Base-by-base conservation (phyloP, 116 monocot species). In the Trichopus zeylanicus region DNA sequence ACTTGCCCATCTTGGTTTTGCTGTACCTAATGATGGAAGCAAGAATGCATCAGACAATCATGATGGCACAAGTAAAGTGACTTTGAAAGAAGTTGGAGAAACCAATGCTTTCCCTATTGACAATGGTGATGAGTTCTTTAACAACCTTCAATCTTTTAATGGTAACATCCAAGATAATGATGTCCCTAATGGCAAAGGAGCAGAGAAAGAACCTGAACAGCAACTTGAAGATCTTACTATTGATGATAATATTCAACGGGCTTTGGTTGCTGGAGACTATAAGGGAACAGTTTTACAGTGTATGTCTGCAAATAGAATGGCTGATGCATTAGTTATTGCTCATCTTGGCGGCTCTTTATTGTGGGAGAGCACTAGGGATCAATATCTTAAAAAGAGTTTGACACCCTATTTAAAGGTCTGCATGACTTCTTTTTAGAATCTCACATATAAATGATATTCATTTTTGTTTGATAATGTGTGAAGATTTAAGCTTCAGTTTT, bases 241-340 rank as follows among this genome's bases (percentile, higher is more conserved):
- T 66, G 99, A 99, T 68, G 88, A 85, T 55, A 78, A 66, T 55
- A 79, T 99, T 49, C 85, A 88, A 68, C 82, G 69, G 65, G 88
- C 99, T 62, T 60, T 91, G 53, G 72, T 99, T 48, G 82, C 92
- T 57, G 92, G 99, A 46, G 99, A 99, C 63, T 99, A 92, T 54
- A 99, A 92, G 63, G 83, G 49, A 52, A 92, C 99, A 26, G 99
- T 92, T 62, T 66, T 47, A 16, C 78, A 78, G 24, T 99, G 99
- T 53, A 59, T 86, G 42, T 65, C 70, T 51, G 78, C 92, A 22
- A 92, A 88, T 49, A 82, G 79, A 79, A 72, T 99, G 83, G 86
- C 99, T 67, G 99, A 99, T 92, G 92, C 99, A 63, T 56, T 99
- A 34, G 92, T 99, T 56, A 99, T 99, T 78, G 88, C 99, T 21